Base-by-base conservation (phyloP, 2,329 filamentous ascomycete genomes). In the Aspergillus sp. region DNA sequence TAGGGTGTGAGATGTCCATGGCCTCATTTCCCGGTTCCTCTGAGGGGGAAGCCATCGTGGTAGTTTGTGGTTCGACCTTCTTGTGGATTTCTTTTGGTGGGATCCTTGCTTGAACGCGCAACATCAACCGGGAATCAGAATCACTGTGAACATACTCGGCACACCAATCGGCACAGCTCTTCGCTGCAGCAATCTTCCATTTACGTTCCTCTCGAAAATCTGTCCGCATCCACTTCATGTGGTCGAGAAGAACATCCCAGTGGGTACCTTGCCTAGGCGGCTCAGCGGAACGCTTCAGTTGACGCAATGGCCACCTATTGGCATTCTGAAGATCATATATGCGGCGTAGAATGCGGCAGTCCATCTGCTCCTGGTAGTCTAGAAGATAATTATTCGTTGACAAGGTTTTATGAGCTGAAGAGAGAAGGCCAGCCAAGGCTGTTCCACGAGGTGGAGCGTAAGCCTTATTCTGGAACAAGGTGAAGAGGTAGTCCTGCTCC, bases 191-290 rank as follows among this genome's bases (percentile, higher is more conserved):
- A 69, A 86, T 87, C 76, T 97, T 98, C 92, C 93, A 96, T 72
- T 96, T 96, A 41, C 91, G 82, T 73, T 98, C 95, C 74, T 97
- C 91, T 52, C 90, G 85, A 69, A 97, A 98, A 74, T 99, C 95
- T 2, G 92, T 97, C 51, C 93, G 86, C 91, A 99, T 96, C 93
- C 93, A 98, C 73, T 93, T 96, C 84, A 93, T 91, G 77, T 99
- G 93, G 65, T 92, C 85, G 33, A 99, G 79, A 55, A 98, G 74
- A 52, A 93, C 83, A 75, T 99, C 95, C 84, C 88, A 90, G 65
- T 98, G 93, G 2, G 89, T 87, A 1, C 85, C 83, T 17, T 88
- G 88, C 39, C 91, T 85, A 4, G 85, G 82, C 4, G 93, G 93
- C 73, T 99, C 95, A 2, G 87, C 82, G 40, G 87, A 90, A 56